These are phyloP conservation scores for Dalbergia oliveri DNA, from an alignment of 306 rosid genomes.

Conservation along the genomic window DNA sequence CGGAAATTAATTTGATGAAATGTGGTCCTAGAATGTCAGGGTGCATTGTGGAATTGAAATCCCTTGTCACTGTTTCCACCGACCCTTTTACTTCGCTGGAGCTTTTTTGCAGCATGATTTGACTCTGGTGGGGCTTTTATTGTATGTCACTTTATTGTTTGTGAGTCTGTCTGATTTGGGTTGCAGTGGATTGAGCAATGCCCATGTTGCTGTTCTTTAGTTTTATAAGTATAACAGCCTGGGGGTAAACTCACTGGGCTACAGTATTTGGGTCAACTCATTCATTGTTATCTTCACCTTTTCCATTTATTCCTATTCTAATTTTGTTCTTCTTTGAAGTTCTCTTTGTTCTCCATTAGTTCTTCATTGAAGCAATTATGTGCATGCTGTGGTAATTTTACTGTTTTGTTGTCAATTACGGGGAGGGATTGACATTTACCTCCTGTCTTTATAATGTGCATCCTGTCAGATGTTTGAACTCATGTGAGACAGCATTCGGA, in stretches of 20 bases:
- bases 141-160: background rate
- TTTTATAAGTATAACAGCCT: background rate
- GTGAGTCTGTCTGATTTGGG: constrained; percentile 43
- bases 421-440: constrained; percentile 13
- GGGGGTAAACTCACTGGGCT: constrained; percentile 35
- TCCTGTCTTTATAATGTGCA: constrained; percentile 19
- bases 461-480: constrained; percentile 36
- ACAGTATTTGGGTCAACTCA: constrained; percentile 33
- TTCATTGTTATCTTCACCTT: constrained; percentile 13
- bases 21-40: constrained; percentile 55
- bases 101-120: constrained; percentile 44
- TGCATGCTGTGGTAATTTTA: constrained; percentile 21
- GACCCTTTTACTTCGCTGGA: constrained; percentile 44
- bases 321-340: constrained; percentile 9
- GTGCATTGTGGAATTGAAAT: constrained; percentile 33
- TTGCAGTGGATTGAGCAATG: constrained; percentile 35
- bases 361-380: constrained; percentile 6
- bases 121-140: constrained; percentile 53
- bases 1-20: constrained; percentile 10
- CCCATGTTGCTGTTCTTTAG: constrained; percentile 22
- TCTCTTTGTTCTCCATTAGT: background rate
- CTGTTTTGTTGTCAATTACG: constrained; percentile 24
- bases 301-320: constrained; percentile 7
- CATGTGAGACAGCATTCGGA: background rate
- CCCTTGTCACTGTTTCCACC: constrained; percentile 35